Percentiles rank a stretch among this genome's conserved stretches.
These are phyloP conservation scores for Exophiala viscosa DNA, from an alignment of 2,329 filamentous ascomycete genomes.

Conservation along the genomic window DNA sequence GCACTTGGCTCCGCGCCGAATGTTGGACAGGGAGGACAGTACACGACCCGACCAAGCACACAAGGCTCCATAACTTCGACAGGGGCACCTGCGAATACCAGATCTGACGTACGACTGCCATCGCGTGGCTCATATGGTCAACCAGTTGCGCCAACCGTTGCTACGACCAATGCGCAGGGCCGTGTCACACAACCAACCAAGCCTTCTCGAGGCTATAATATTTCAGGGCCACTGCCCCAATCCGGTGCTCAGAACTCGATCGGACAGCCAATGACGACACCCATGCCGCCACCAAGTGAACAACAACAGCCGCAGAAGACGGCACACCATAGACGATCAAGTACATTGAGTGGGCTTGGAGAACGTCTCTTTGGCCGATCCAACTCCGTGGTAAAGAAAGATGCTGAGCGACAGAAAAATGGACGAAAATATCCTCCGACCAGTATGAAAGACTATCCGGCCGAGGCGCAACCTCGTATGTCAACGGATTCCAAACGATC, in stretches of 20 bases:
- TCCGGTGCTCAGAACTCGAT: conserved; percentile 52
- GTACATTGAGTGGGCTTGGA: conserved; percentile 74
- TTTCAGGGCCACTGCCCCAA: conserved; percentile 63
- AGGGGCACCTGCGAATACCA: conserved; percentile 37
- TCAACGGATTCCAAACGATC: conserved; percentile 74
- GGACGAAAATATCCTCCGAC: conserved; percentile 79
- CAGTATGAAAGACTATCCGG: conserved; percentile 73
- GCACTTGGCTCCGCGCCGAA: conserved; percentile 38
- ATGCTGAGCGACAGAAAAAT: conserved; percentile 41
- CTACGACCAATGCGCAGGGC: conserved; percentile 82
- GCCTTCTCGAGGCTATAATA: conserved; percentile 63
- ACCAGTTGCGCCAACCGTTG: conserved; percentile 80
- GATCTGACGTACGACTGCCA: conserved; percentile 56
- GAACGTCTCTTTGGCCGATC: conserved; percentile 82
- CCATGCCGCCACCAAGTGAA: conserved; percentile 52
- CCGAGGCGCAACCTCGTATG: conserved; percentile 52
- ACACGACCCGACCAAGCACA: conserved; percentile 66
- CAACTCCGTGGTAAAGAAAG: conserved; percentile 53
- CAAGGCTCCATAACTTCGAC: conserved; percentile 73
- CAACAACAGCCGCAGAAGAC: conserved; percentile 40
- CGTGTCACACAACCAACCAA: conserved; percentile 76
- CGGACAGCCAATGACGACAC: conserved; percentile 56
- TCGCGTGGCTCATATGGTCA: conserved; percentile 81
- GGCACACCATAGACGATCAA: conserved; percentile 62
- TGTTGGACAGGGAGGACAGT: conserved; percentile 15